Base-by-base conservation (phyloP, 2,329 filamentous ascomycete genomes). In the Parastagonospora nodorum region DNA sequence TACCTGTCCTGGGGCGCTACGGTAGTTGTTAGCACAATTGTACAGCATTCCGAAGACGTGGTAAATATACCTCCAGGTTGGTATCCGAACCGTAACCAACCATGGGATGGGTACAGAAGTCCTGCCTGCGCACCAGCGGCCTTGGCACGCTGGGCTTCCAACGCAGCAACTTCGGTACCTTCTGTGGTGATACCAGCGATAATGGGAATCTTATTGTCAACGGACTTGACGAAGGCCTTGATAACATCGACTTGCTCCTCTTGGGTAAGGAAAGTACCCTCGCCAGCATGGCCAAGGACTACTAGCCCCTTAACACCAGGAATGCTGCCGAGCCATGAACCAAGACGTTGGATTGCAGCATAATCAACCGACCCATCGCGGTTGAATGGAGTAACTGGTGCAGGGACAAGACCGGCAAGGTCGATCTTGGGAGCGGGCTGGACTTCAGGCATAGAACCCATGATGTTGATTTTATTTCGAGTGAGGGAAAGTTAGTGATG, bases 41-140 rank as follows among this genome's bases (percentile, higher is more conserved):
- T 28, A n/a, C n/a, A 14, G 5, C 6, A 41, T 12, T 41, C 2
- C 29, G 24, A 7, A 9, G 36, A n/a, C 33, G 31, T n/a, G n/a
- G n/a, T n/a, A n/a, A n/a, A n/a, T n/a, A n/a, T 19, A 45, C 43
- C 43, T 10, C 43, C 43, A 8, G 73, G 68, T 56, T 82, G 80
- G 58, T 82, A 82, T 8, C 80, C 80, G 55, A 82, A 82, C n/a
- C 80, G 77, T 19, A 82, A 63, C 80, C 80, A 82, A 48, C 80
- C 80, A 48, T 82, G 80, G 0, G 78, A 80, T 11, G 80, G 80
- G 57, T 82, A 82, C 2, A 82, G 63, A 0, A 82, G 74, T 14
- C 80, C 80, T 8, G 80, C 80, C 10, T 76, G 66, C 3, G 80
- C 80, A 30, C 80, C 80, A 41, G 79, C 79, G 30, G 78, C 78